These are phyloP conservation scores for Penstemon barbatus DNA, from an alignment of 257 asterid species.

Conservation along the genomic window DNA sequence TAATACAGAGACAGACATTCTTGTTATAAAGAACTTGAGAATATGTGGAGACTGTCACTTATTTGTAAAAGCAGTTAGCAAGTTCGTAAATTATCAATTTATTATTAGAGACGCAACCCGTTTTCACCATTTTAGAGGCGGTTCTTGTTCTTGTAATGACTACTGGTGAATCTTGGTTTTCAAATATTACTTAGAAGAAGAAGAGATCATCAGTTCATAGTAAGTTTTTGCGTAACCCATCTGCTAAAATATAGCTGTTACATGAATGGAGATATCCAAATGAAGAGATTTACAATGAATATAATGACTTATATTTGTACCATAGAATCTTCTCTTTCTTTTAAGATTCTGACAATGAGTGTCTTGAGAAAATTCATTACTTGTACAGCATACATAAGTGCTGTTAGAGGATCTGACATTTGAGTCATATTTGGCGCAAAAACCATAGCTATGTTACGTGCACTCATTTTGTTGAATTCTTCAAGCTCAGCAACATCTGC, in stretches of 20 bases:
- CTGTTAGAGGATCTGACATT: constrained; percentile 80
- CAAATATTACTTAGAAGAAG: too few species aligned
- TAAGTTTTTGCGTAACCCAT: too few species aligned
- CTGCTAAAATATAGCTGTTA: too few species aligned
- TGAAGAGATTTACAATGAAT: too few species aligned
- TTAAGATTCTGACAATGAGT: constrained; percentile 47
- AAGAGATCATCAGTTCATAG: too few species aligned
- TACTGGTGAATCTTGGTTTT: constrained; percentile 57
- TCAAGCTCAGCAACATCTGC: constrained; percentile 90
- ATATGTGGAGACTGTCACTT: constrained; percentile 80
- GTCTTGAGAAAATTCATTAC: constrained; percentile 77
- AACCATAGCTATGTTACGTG: constrained; percentile 87
- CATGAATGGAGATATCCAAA: too few species aligned
- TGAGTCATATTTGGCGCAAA: constrained; percentile 96
- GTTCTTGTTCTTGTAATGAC: constrained; percentile 87
- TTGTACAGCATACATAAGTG: constrained; percentile 70
- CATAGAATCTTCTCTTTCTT: constrained; percentile 51
- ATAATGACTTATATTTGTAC: constrained; percentile 20
- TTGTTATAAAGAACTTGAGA: constrained; percentile 81
- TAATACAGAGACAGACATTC: constrained; percentile 43
- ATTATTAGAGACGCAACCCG: constrained; percentile 89
- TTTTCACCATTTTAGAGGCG: constrained; percentile 77
- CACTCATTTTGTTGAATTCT: constrained; percentile 75
- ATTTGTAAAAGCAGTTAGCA: constrained; percentile 68
- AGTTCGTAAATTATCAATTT: constrained; percentile 45